Evolutionary conservation across 495 filamentous ascomycete species (phyloP).

Genomic region (Hypomontagnella monticulosa): DNA sequence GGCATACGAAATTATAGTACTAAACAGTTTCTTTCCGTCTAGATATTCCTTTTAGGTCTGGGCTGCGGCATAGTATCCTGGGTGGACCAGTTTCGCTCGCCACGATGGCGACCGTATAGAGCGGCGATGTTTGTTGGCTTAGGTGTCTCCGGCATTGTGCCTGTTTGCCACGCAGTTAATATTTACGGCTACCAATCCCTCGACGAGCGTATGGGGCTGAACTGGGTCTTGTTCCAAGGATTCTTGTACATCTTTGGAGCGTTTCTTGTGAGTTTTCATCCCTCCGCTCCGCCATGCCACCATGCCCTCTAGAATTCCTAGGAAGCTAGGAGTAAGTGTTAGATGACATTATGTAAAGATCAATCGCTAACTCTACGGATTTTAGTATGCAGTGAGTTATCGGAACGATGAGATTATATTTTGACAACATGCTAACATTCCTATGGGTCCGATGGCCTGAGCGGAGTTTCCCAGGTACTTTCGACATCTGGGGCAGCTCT

Average conservation of each 20-base stretch:
- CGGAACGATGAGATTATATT: slow-evolving; percentile 10
- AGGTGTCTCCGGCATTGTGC: slow-evolving; percentile 84
- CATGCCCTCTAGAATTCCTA: not conserved
- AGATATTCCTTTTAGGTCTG: slow-evolving; percentile 81
- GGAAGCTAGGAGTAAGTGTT: not conserved
- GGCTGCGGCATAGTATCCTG: slow-evolving; percentile 80
- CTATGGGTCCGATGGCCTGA: slow-evolving; percentile 67
- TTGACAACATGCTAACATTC: slow-evolving; percentile 25
- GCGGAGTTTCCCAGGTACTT: slow-evolving; percentile 67
- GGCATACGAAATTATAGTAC: not conserved
- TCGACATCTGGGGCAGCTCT: slow-evolving; percentile 80
- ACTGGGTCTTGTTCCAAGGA: slow-evolving; percentile 81
- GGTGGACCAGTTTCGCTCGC: slow-evolving; percentile 81
- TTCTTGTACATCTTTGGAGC: slow-evolving; percentile 88
- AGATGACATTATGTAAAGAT: not conserved
- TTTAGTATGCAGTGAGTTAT: slow-evolving; percentile 37
- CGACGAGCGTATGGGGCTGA: slow-evolving; percentile 78
- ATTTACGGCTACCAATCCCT: slow-evolving; percentile 60
- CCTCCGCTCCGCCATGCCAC: too few relatives aligned
- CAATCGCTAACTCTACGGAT: slow-evolving; percentile 7
- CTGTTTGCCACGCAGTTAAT: slow-evolving; percentile 73
- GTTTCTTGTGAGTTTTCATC: slow-evolving; percentile 55
- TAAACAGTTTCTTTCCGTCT: not conserved
- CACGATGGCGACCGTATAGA: slow-evolving; percentile 83
- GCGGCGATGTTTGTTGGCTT: slow-evolving; percentile 92